Evolutionary conservation across 129 eudicot genomes (phyloP), one percentile per base, ranked within the genome.

Genomic region (Scalesia atractyloides): DNA sequence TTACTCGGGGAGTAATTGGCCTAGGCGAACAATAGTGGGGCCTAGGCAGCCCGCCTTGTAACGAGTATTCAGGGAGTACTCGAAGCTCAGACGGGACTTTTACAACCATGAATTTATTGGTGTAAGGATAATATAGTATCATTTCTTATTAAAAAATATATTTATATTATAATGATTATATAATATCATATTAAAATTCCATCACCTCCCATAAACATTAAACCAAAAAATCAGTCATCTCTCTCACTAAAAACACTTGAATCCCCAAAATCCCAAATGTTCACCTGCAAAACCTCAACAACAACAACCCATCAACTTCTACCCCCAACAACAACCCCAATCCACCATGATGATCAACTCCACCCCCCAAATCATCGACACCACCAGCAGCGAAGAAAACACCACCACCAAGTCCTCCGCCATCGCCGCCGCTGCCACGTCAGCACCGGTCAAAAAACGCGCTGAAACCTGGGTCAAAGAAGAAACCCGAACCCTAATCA

Each of bases 381-480:
- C 52, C 37, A 75, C 84, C 62, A 73, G 84, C 37, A 84, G 84
- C 54, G 83, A 78, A 61, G 80, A 77, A 11, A 77, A 66, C 75
- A 68, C 79, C 49, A 62, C 75, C 49, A 73, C 59, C 77, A 78
- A 73, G 16, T 26, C 83, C n/a, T 47, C 82, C 20, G n/a, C 64
- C 6, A 17, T 60, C 15, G 2, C 80, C 14, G 17, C 74, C 30
- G 15, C 34, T 30, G 34, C 34, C 46, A 41, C 46, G 12, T 41
- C 80, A 16, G 64, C 64, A 13, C 79, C 73, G 39, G 76, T 46
- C 59, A 80, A 73, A 66, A 84, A 86, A 76, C 79, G 98, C 64
- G 95, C 98, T 9, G 98, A 93, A 65, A 93, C 98, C 0, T 93
- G 98, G 98, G 92, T 85, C 63, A 96, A 87, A 62, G 98, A 93